A percentile compares a stretch with the other conserved stretches of the same genome.
These are phyloP conservation scores for Phoma sp. DNA, from an alignment of 2,329 filamentous ascomycete species.

Conservation along the genomic window DNA sequence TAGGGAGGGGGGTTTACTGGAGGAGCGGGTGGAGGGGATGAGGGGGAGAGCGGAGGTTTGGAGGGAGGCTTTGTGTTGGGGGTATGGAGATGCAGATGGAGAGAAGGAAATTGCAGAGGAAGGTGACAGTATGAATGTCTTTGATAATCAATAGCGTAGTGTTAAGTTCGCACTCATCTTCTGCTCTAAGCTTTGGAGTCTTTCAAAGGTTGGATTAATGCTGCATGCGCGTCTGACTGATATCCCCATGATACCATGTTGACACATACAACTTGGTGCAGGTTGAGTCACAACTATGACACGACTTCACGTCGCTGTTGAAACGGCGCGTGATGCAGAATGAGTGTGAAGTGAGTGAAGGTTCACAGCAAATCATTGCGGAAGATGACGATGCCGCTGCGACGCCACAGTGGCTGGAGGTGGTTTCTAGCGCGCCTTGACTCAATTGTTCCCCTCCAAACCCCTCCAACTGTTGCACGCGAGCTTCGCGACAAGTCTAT, in stretches of 20 bases:
- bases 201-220: no score
- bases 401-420: constrained; percentile 20
- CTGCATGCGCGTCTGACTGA: no score
- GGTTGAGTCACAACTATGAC: background rate
- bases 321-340: background rate
- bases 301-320: background rate
- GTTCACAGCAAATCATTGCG: background rate
- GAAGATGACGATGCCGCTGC: background rate
- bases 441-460: constrained; percentile 31
- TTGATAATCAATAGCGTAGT: no score
- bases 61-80: constrained; percentile 28
- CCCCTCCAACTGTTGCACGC: constrained; percentile 25
- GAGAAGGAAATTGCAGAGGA: background rate
- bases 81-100: constrained; percentile 7
- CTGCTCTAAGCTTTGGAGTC: no score
- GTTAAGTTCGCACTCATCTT: background rate
- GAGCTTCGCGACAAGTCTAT: constrained; percentile 12
- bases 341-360: background rate
- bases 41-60: constrained; percentile 23
- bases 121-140: background rate
- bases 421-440: constrained; percentile 27
- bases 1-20: constrained; percentile 17
- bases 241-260: background rate
- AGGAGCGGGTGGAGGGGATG: constrained; percentile 20
- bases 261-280: background rate